Conservation (phyloP, 192 early-diverging fungal genomes). For the Coemansia umbellata region DNA sequence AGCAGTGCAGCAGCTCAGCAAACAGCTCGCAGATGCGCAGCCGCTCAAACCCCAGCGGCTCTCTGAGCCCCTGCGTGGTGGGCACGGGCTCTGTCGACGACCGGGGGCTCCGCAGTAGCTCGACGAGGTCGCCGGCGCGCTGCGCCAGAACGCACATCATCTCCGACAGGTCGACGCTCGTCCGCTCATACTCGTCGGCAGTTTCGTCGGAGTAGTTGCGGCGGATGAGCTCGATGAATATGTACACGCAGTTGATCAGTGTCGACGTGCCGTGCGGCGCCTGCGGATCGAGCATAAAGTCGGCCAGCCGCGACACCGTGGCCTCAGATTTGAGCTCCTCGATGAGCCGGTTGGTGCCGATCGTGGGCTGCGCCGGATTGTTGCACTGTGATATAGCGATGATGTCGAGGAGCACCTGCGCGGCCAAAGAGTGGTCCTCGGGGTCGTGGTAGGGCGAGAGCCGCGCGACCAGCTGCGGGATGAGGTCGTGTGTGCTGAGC, state of each 20-base stretch:
- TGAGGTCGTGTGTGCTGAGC: slow-evolving; percentile 78
- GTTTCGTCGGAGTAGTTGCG: slow-evolving; percentile 71
- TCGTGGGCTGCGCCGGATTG: slow-evolving; percentile 59
- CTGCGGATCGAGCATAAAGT: slow-evolving; percentile 76
- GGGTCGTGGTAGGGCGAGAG: slow-evolving; percentile 76
- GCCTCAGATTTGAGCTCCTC: slow-evolving; percentile 70
- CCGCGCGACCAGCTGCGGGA: slow-evolving; percentile 69
- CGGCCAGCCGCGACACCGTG: slow-evolving; percentile 73
- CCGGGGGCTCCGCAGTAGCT: slow-evolving; percentile 69
- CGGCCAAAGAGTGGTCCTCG: slow-evolving; percentile 78
- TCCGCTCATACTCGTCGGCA: slow-evolving; percentile 7
- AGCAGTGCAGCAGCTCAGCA: slow-evolving; percentile 94
- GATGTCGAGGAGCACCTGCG: slow-evolving; percentile 78
- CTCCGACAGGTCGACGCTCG: slow-evolving; percentile 80
- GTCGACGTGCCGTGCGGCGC: slow-evolving; percentile 82
- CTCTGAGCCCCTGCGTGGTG: slow-evolving; percentile 75
- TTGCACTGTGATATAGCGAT: slow-evolving; percentile 76
- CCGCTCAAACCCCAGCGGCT: slow-evolving; percentile 90
- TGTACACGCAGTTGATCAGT: slow-evolving; percentile 89
- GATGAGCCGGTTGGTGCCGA: slow-evolving; percentile 63
- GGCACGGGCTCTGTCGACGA: slow-evolving; percentile 57
- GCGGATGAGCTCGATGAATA: slow-evolving; percentile 97
- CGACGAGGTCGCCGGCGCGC: slow-evolving; percentile 72
- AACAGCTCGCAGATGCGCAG: slow-evolving; percentile 96
- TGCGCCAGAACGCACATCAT: slow-evolving; percentile 82